Evolutionary conservation across 164 flowering plant genomes (phyloP).

Genomic region (Nymphaea thermarum): DNA sequence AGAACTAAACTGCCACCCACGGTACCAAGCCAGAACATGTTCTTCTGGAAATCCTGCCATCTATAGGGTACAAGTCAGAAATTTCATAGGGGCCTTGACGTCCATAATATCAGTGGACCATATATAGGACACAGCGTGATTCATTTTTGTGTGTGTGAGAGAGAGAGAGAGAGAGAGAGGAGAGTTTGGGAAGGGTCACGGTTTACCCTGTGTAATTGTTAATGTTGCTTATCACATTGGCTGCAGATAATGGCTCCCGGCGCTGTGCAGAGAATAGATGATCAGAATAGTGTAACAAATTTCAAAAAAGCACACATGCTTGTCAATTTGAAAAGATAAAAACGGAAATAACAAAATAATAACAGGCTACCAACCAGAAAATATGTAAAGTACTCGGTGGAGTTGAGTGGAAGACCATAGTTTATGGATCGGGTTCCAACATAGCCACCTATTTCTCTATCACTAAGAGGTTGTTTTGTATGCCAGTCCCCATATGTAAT

Average conservation of each 20-base stretch:
- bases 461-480: conserved; percentile 5
- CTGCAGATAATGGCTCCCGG: conserved; percentile 41
- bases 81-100: background rate
- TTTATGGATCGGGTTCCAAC: background rate
- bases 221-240: conserved; percentile 23
- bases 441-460: background rate
- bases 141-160: background rate
- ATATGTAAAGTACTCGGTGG: conserved; percentile 35
- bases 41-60: conserved; percentile 51
- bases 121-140: background rate
- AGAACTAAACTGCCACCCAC: conserved; percentile 30
- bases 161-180: background rate
- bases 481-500: conserved; percentile 6
- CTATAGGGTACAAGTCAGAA: conserved; percentile 12
- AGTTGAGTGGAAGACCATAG: conserved; percentile 24
- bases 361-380: conserved; percentile 35
- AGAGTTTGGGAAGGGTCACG: background rate
- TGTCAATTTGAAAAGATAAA: background rate
- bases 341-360: background rate
- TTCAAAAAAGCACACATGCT: background rate
- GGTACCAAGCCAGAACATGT: conserved; percentile 51
- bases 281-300: too few species aligned
- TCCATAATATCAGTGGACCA: background rate
- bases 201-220: conserved; percentile 37
- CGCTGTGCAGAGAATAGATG: conserved; percentile 17